Percentiles rank a stretch among this genome's conserved stretches.
Conservation (phyloP, 176 grass and related monocot genomes). For the Thinopyrum elongatum region DNA sequence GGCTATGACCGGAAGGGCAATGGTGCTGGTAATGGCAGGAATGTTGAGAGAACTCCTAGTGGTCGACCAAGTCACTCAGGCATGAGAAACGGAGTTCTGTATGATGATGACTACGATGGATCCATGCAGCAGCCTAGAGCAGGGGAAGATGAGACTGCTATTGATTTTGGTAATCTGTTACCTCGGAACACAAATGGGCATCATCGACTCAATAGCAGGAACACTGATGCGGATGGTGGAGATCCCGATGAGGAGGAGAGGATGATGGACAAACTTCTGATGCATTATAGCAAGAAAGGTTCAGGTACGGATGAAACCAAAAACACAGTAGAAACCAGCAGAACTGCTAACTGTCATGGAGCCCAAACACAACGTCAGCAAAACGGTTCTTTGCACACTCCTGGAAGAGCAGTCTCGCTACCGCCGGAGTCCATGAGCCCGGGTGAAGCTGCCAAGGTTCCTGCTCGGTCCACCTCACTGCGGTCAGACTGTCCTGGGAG, state of each 20-base stretch:
- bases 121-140: constrained; percentile 14
- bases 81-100: constrained; percentile 37
- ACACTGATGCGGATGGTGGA: neutral
- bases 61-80: constrained; percentile 28
- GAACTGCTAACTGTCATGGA: neutral
- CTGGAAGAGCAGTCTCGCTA: constrained; percentile 37
- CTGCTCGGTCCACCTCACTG: constrained; percentile 42
- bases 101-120: constrained; percentile 29
- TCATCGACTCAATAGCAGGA: constrained; percentile 20
- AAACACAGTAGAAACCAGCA: constrained; percentile 9
- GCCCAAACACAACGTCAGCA: neutral
- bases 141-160: constrained; percentile 43
- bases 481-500: neutral
- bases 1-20: constrained; percentile 11
- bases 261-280: constrained; percentile 75
- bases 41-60: constrained; percentile 31
- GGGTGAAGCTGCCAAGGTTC: neutral
- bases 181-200: constrained; percentile 22
- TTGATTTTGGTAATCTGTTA: constrained; percentile 69
- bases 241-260: constrained; percentile 65
- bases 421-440: constrained; percentile 9
- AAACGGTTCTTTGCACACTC: constrained; percentile 16
- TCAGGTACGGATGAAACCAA: neutral
- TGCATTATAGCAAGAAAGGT: constrained; percentile 74
- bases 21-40: constrained; percentile 8